Evolutionary conservation across 2,329 filamentous ascomycete species (phyloP).

Genomic region (Fusarium sambucinum): DNA sequence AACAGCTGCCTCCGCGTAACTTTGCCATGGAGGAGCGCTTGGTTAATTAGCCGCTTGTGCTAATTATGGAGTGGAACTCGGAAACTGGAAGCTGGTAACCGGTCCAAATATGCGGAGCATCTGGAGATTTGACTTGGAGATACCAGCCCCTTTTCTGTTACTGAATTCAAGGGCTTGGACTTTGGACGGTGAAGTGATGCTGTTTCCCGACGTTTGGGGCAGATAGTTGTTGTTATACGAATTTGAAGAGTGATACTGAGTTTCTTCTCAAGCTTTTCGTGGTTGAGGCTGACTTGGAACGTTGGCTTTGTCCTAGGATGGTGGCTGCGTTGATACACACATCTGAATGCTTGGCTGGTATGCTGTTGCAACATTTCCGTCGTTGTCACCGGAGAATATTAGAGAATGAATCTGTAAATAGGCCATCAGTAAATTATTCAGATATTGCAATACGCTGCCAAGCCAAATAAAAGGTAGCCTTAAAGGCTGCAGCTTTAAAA

Average conservation of each 20-base stretch:
- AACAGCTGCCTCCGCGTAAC: conserved; percentile 33
- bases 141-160: conserved; percentile 42
- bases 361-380: conserved; percentile 5
- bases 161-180: conserved; percentile 3
- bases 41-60: conserved; percentile 35
- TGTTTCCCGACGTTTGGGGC: background rate
- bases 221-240: background rate
- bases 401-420: background rate
- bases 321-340: background rate
- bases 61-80: conserved; percentile 44
- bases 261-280: conserved; percentile 9
- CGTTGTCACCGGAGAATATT: background rate
- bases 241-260: conserved; percentile 14
- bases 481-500: conserved; percentile 46
- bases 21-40: conserved; percentile 34
- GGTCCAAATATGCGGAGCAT: conserved; percentile 43
- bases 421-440: background rate
- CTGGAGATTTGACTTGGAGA: conserved; percentile 41
- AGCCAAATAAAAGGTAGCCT: conserved; percentile 44
- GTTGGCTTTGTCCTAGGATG: conserved; percentile 7
- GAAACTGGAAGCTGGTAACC: conserved; percentile 40
- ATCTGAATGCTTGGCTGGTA: conserved; percentile 24
- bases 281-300: conserved; percentile 32
- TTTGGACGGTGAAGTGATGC: background rate
- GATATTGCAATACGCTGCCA: conserved; percentile 20